A percentile compares a stretch with the other conserved stretches of the same genome.
Conservation (phyloP, 768 basidiomycete species). For the Calvatia gigantea region DNA sequence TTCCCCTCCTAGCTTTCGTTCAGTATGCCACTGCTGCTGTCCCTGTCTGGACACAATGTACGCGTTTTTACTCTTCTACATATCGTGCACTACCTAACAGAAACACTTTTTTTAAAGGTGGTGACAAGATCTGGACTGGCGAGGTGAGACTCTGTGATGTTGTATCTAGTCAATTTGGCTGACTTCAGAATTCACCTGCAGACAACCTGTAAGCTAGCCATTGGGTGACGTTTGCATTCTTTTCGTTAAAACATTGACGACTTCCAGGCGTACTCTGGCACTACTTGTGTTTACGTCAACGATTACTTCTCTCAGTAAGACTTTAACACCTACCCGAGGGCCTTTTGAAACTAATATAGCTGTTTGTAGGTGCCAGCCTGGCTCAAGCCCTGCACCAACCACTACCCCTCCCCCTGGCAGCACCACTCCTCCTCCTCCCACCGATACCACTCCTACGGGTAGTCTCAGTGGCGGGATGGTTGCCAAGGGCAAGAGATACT, state of each 20-base stretch:
- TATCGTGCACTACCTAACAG: not conserved
- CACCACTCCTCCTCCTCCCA: constrained; percentile 10
- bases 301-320: constrained; percentile 30
- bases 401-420: too few relatives aligned
- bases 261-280: constrained; percentile 24
- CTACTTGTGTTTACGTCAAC: constrained; percentile 24
- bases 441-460: constrained; percentile 14
- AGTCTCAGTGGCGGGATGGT: constrained; percentile 25
- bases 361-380: constrained; percentile 18
- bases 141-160: too few relatives aligned
- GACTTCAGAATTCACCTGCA: not conserved
- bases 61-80: not conserved
- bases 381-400: not conserved
- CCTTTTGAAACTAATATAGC: not conserved
- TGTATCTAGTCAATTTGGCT: too few relatives aligned
- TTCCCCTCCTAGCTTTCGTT: not conserved
- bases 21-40: constrained; percentile 13
- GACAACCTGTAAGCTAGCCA: not conserved
- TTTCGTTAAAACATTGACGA: not conserved
- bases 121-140: constrained; percentile 25
- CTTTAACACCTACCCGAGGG: not conserved
- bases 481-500: constrained; percentile 32
- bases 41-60: constrained; percentile 30
- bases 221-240: not conserved
- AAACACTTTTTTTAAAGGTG: constrained; percentile 16